A percentile compares a stretch with the other conserved stretches of the same genome.
Conservation (phyloP, 2,329 filamentous ascomycete genomes). For the Colletotrichum liriopes region DNA sequence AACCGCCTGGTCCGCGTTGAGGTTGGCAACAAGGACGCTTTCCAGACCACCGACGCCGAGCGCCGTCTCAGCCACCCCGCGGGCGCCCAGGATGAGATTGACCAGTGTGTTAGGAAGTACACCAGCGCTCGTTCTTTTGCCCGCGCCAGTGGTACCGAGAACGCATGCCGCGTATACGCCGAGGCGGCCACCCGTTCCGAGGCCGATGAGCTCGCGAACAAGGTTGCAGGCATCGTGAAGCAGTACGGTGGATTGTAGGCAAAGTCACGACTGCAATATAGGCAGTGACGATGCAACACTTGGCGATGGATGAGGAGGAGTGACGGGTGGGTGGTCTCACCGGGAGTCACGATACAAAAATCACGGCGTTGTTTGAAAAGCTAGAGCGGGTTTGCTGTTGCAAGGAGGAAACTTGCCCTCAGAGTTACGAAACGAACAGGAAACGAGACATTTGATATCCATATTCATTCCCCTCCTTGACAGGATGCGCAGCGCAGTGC, state of each 20-base stretch:
- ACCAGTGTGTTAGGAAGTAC: constrained; percentile 90
- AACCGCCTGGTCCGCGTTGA: constrained; percentile 96
- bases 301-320: not conserved
- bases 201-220: constrained; percentile 90
- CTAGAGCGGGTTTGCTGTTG: constrained; percentile 20
- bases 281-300: not conserved
- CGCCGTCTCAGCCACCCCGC: constrained; percentile 85
- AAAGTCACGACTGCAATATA: not conserved
- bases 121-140: constrained; percentile 92
- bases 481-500: no score
- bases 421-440: constrained; percentile 6
- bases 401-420: not conserved
- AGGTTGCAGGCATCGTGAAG: constrained; percentile 83
- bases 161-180: constrained; percentile 95
- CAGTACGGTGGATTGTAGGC: constrained; percentile 62
- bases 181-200: constrained; percentile 92
- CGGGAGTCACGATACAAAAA: constrained; percentile 12
- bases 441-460: constrained; percentile 27
- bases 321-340: not conserved
- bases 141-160: constrained; percentile 93
- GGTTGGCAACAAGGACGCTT: constrained; percentile 88
- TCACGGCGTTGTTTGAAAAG: constrained; percentile 15
- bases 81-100: constrained; percentile 88
- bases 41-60: constrained; percentile 94
- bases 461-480: not conserved